These are phyloP conservation scores for Cornus florida DNA, from an alignment of 148 eudicot species.

Conservation along the genomic window DNA sequence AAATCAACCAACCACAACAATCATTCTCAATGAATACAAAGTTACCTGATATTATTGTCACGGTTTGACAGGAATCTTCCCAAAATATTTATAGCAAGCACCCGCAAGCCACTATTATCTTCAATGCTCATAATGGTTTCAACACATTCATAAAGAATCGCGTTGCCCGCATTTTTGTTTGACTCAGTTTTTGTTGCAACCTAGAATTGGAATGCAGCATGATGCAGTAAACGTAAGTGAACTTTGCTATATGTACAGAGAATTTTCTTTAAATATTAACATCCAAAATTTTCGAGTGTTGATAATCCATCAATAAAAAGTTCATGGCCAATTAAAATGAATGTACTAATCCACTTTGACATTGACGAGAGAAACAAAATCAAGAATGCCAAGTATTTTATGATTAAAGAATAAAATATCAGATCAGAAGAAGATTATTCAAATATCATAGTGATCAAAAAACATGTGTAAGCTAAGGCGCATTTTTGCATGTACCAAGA, in stretches of 20 bases:
- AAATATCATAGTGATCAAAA: too few relatives aligned
- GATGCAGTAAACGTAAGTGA: background rate
- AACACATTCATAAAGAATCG: constrained; percentile 96
- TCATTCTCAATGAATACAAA: constrained; percentile 10
- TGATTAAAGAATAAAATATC: too few relatives aligned
- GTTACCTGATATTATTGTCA: constrained; percentile 95
- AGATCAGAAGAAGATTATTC: too few relatives aligned
- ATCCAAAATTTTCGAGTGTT: background rate
- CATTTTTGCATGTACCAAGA: too few relatives aligned
- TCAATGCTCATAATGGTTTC: constrained; percentile 93
- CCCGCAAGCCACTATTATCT: constrained; percentile 95
- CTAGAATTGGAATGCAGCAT: constrained; percentile 33
- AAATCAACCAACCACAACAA: background rate
- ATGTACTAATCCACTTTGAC: too few relatives aligned
- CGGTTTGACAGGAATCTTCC: constrained; percentile 97
- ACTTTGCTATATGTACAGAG: too few relatives aligned
- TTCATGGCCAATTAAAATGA: too few relatives aligned
- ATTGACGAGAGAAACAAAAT: too few relatives aligned
- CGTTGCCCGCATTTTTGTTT: constrained; percentile 96
- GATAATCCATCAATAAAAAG: background rate
- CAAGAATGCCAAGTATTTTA: too few relatives aligned
- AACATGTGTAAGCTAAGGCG: too few relatives aligned
- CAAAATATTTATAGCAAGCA: constrained; percentile 94
- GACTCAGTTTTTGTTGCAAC: constrained; percentile 99
- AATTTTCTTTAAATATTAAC: background rate